Evolutionary conservation across 805 yeast species (phyloP).

Genomic region (Tetrapisispora taiwanensis): DNA sequence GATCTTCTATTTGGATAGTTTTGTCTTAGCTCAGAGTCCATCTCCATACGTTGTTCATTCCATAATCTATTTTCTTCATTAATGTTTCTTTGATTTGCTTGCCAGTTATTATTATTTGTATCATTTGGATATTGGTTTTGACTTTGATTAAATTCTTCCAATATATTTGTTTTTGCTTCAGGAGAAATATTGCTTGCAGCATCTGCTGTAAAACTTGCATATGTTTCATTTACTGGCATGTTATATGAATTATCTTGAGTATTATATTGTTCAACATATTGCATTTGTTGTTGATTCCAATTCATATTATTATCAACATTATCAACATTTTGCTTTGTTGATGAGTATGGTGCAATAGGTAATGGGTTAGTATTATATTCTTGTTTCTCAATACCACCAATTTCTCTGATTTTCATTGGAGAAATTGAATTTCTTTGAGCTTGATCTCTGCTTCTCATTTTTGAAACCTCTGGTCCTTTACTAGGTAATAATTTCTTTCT

Average conservation of each 20-base stretch:
- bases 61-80: conserved; percentile 13
- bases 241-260: conserved; percentile 17
- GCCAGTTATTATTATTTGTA: conserved; percentile 6
- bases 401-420: neutral
- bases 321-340: neutral
- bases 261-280: conserved; percentile 1
- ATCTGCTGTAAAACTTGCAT: conserved; percentile 21
- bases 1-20: conserved; percentile 1
- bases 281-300: neutral
- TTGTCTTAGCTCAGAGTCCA: conserved; percentile 11
- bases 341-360: conserved; percentile 1
- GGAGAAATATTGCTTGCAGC: conserved; percentile 15
- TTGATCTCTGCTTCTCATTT: neutral
- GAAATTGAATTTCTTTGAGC: neutral
- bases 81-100: conserved; percentile 8
- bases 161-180: conserved; percentile 6
- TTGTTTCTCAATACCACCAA: neutral
- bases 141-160: neutral
- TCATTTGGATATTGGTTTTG: neutral
- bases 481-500: conserved; percentile 7
- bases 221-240: conserved; percentile 16
- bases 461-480: neutral
- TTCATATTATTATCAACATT: neutral
- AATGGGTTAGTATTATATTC: neutral
- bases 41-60: conserved; percentile 11